These are phyloP conservation scores for Aristolochia contorta DNA, from an alignment of 164 flowering plant genomes.

Conservation along the genomic window DNA sequence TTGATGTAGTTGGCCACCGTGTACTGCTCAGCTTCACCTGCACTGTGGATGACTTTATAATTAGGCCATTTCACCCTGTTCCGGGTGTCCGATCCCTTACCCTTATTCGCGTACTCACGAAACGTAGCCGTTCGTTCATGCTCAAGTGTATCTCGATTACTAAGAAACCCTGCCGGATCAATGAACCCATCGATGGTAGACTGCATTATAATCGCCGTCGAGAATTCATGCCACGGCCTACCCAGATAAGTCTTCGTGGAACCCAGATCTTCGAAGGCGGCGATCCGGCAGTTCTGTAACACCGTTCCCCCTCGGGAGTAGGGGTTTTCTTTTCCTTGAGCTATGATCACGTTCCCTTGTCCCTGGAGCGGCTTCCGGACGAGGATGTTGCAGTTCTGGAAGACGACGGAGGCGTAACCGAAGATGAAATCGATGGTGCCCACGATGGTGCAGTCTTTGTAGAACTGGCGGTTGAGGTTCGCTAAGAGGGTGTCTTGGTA, in stretches of 20 bases:
- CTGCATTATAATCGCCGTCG: constrained; percentile 35
- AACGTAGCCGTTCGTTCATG: constrained; percentile 10
- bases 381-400: constrained; percentile 30
- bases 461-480: constrained; percentile 12
- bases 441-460: constrained; percentile 15
- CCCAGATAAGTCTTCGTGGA: constrained; percentile 29
- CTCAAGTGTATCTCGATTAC: background rate
- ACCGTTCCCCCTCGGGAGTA: constrained; percentile 23
- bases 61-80: constrained; percentile 10
- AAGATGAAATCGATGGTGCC: constrained; percentile 26
- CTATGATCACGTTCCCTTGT: constrained; percentile 29
- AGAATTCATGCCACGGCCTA: constrained; percentile 38
- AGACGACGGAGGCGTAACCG: constrained; percentile 25
- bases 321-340: constrained; percentile 26
- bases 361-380: constrained; percentile 18
- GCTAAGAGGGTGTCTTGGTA: constrained; percentile 8
- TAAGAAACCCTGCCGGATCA: constrained; percentile 30
- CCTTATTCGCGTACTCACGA: constrained; percentile 19
- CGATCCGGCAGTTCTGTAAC: constrained; percentile 26
- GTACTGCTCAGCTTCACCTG: background rate
- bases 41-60: background rate
- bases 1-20: background rate
- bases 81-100: constrained; percentile 14
- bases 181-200: constrained; percentile 22
- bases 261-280: constrained; percentile 13